Conservation (phyloP, 2,329 filamentous ascomycete genomes). For the Ophiostoma pallidulum region DNA sequence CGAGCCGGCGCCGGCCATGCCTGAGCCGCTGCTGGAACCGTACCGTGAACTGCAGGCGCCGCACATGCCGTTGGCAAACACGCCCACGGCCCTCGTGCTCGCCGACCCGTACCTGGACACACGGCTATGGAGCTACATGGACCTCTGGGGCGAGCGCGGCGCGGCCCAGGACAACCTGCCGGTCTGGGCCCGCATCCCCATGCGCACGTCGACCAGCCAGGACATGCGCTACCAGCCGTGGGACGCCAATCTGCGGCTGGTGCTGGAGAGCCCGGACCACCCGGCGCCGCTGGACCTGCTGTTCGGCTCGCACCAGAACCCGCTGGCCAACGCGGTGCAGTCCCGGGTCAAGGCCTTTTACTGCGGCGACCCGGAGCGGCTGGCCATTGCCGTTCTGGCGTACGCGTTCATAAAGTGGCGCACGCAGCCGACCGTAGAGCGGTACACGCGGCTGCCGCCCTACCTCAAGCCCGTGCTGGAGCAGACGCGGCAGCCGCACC, state of each 20-base stretch:
- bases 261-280: conserved; percentile 2
- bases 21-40: too few species aligned
- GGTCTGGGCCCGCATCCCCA: conserved; percentile 2
- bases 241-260: conserved; percentile 5
- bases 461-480: conserved; percentile 2
- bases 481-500: neutral
- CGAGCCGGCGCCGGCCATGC: too few species aligned
- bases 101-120: neutral
- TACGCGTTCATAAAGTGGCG: conserved; percentile 11
- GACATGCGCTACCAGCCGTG: conserved; percentile 1
- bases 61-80: too few species aligned
- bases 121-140: neutral
- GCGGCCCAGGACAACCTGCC: neutral
- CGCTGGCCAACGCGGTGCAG: conserved; percentile 6
- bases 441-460: neutral
- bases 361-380: neutral
- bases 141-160: neutral
- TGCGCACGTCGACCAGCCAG: neutral
- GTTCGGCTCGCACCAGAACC: neutral
- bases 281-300: conserved; percentile 5
- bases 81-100: neutral
- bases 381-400: neutral
- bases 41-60: too few species aligned
- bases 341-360: neutral
- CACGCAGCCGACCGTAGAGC: neutral